Conservation (phyloP, 768 basidiomycete genomes). For the Myochromella boudieri region DNA sequence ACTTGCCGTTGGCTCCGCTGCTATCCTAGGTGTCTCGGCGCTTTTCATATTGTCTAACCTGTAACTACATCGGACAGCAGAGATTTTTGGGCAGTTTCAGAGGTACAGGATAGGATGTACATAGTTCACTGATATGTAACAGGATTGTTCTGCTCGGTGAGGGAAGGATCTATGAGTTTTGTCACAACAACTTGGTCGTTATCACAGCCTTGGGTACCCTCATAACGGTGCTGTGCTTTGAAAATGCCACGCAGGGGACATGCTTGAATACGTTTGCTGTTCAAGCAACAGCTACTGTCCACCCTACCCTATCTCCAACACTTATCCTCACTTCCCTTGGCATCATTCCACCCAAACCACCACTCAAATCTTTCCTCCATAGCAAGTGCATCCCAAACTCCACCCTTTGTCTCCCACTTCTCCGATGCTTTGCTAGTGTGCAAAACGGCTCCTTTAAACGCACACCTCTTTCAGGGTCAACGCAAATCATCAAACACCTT, state of each 20-base stretch:
- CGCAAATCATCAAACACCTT: slow-evolving; percentile 17
- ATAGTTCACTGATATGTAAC: slow-evolving; percentile 3
- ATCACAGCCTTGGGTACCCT: no score
- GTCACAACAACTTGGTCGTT: no score
- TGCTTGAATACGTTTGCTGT: no score
- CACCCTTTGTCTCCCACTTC: slow-evolving; percentile 13
- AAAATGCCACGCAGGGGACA: no score
- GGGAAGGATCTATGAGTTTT: no score
- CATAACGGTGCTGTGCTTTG: no score
- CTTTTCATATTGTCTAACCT: slow-evolving; percentile 57
- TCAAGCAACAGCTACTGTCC: slow-evolving; percentile 6
- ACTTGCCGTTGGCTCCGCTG: slow-evolving; percentile 42
- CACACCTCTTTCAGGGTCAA: slow-evolving; percentile 11
- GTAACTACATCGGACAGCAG: slow-evolving; percentile 26
- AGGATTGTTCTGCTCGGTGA: not conserved
- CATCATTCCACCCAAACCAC: not conserved
- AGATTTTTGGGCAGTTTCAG: not conserved
- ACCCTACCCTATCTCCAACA: slow-evolving; percentile 12
- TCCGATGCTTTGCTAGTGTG: slow-evolving; percentile 12
- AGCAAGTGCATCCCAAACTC: slow-evolving; percentile 17
- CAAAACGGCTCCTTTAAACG: slow-evolving; percentile 15
- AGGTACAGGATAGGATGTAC: no score
- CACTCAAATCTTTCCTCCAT: slow-evolving; percentile 12
- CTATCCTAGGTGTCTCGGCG: slow-evolving; percentile 46
- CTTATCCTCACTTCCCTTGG: slow-evolving; percentile 5